Base-by-base conservation (phyloP, 2,329 filamentous ascomycete genomes). In the Emmonsia crescens region DNA sequence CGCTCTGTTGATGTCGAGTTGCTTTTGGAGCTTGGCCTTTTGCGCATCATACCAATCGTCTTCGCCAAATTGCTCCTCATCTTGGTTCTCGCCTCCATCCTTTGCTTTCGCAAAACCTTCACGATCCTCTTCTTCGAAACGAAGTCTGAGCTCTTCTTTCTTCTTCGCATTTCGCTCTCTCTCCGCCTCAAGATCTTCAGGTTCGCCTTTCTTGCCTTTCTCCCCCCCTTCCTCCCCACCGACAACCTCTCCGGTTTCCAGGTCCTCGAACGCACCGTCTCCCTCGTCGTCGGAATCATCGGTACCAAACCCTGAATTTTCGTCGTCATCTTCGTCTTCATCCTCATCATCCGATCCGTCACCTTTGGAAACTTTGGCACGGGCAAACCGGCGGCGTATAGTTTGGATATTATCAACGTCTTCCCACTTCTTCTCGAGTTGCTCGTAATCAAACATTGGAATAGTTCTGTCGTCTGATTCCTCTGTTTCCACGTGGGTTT, bases 1-100 rank as follows among this genome's bases (percentile, higher is more conserved):
- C 62, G 90, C 85, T 71, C 91, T 91, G 78, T 99, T 99, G 83
- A 99, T 96, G 70, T 95, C 89, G 65, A 94, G 83, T 74, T 99
- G 94, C 77, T 96, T 96, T 76, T 96, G 89, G 63, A 99, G 86
- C 73, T 89, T 83, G 38, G 94, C 90, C 78, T 99, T 99, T 73
- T 99, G 94, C 33, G 89, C 85, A 71, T 97, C 94, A 73, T 99
- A 99, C 95, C 95, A 99, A 61, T 99, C 90, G 72, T 99, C 94
- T 75, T 99, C 94, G 59, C 92, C 94, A 70, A 96, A 97, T 71
- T 95, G 88, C 62, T 85, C 79, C 60, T 93, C 85, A 5, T 85
- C 80, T 2, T 82, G 82, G 65, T 84, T 81, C 42, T 88, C 83
- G 12, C 88, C 85, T 33, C 89, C 86, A 71, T 95, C 95, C 75